Conservation (phyloP, 306 rosid genomes). For the Acmispon strigosus region DNA sequence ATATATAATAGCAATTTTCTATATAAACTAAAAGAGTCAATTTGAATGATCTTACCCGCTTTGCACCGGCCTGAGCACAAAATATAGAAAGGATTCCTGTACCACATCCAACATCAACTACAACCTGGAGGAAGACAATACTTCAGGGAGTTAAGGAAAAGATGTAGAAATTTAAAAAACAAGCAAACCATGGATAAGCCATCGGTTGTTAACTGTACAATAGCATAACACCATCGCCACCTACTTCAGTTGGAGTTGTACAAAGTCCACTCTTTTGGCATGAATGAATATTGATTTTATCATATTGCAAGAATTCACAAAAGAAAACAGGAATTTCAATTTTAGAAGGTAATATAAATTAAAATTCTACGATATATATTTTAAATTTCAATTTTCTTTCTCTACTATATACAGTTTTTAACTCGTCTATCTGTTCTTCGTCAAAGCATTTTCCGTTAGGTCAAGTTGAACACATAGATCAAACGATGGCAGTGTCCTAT, state of each 20-base stretch:
- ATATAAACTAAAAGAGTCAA: slow-evolving; percentile 4
- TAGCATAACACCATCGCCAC: slow-evolving; percentile 4
- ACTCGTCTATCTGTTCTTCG: too few species aligned
- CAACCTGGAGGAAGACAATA: slow-evolving; percentile 59
- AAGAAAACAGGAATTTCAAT: too few species aligned
- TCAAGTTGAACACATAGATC: too few species aligned
- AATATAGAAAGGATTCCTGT: slow-evolving; percentile 95
- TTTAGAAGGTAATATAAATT: background rate
- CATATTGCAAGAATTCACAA: too few species aligned
- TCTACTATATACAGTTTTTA: too few species aligned
- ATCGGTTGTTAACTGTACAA: background rate
- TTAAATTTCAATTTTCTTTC: too few species aligned
- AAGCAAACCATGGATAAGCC: slow-evolving; percentile 1
- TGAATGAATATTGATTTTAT: too few species aligned
- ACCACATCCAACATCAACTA: slow-evolving; percentile 96
- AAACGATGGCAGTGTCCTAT: background rate
- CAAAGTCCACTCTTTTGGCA: background rate
- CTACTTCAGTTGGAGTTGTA: slow-evolving; percentile 2
- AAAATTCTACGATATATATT: too few species aligned
- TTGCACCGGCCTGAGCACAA: slow-evolving; percentile 98
- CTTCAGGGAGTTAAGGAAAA: background rate
- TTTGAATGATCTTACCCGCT: slow-evolving; percentile 53
- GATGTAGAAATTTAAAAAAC: background rate
- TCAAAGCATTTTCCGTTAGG: too few species aligned
- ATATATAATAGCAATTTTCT: background rate